These are phyloP conservation scores for Pythium utonaiense DNA, from an alignment of 352 stramenopile species.

Conservation along the genomic window DNA sequence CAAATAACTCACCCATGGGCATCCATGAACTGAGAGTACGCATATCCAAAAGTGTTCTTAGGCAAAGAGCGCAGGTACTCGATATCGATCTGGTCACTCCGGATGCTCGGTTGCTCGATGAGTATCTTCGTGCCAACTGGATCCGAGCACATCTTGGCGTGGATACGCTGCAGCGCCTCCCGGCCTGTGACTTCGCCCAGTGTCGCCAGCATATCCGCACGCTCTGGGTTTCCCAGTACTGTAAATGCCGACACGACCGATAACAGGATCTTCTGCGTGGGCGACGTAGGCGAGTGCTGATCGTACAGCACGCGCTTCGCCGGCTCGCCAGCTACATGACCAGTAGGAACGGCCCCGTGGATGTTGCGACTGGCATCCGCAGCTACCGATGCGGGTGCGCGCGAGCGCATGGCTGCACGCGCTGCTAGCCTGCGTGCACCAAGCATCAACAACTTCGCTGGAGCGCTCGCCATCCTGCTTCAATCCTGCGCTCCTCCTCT, in stretches of 20 bases:
- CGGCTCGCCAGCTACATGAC: conserved; percentile 41
- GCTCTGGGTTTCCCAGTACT: conserved; percentile 90
- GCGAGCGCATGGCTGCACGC: neutral
- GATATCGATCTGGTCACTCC: conserved; percentile 74
- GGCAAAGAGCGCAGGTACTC: conserved; percentile 62
- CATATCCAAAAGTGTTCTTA: conserved; percentile 82
- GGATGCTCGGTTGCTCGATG: conserved; percentile 79
- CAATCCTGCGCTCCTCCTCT: too few relatives aligned
- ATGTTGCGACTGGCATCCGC: neutral
- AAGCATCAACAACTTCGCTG: conserved; percentile 4
- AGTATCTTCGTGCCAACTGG: conserved; percentile 87
- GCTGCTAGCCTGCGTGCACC: conserved; percentile 3
- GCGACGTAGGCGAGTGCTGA: conserved; percentile 69
- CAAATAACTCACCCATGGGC: conserved; percentile 53
- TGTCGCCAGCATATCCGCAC: conserved; percentile 93
- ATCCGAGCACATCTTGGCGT: conserved; percentile 84
- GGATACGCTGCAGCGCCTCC: conserved; percentile 84
- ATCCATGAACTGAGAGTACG: conserved; percentile 90
- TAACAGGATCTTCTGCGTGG: conserved; percentile 85
- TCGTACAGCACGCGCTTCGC: conserved; percentile 61
- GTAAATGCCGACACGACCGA: conserved; percentile 85
- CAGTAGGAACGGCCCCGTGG: neutral
- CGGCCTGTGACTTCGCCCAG: conserved; percentile 93
- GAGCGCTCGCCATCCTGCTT: neutral
- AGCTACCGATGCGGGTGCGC: neutral